phyloP scores from a whole-genome alignment of 495 filamentous ascomycete species.

The Penicillium simplicissimum region DNA sequence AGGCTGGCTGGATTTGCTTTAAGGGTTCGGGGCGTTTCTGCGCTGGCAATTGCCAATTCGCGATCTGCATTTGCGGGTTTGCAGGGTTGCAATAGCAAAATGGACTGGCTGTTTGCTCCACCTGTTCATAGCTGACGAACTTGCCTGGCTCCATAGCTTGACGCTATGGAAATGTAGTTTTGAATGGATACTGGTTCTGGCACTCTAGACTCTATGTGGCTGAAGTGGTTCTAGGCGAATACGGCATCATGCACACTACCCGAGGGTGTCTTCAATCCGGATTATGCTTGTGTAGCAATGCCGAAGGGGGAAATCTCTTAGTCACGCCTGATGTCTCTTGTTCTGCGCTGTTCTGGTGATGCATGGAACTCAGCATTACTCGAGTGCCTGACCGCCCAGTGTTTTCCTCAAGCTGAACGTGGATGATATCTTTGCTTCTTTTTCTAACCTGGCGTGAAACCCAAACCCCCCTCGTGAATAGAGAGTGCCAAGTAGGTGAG shows the following conservation, averaged over 20 bases:
- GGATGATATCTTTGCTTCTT: not conserved
- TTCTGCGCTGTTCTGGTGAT: conserved; percentile 21
- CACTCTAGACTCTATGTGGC: too few species aligned
- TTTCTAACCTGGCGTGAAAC: not conserved
- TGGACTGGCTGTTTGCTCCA: not conserved
- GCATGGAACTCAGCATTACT: conserved; percentile 11
- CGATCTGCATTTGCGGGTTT: not conserved
- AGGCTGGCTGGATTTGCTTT: not conserved
- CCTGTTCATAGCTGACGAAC: not conserved
- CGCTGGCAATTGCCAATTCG: not conserved
- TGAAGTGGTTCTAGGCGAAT: too few species aligned
- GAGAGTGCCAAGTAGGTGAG: not conserved
- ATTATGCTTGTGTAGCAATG: too few species aligned
- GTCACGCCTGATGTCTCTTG: too few species aligned
- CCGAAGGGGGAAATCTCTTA: too few species aligned
- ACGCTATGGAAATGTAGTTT: too few species aligned
- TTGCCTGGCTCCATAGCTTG: too few species aligned
- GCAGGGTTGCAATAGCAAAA: not conserved
- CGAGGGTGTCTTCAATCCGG: too few species aligned
- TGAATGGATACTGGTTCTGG: too few species aligned
- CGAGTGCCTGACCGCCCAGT: conserved; percentile 15
- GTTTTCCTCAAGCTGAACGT: not conserved
- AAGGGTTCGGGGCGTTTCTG: not conserved
- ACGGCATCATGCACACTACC: too few species aligned
- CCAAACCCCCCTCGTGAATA: not conserved